Percentiles rank a stretch among this genome's conserved stretches.
Conservation (phyloP, 192 early-diverging fungal genomes). For the Rhizoclosmatium sp. region DNA sequence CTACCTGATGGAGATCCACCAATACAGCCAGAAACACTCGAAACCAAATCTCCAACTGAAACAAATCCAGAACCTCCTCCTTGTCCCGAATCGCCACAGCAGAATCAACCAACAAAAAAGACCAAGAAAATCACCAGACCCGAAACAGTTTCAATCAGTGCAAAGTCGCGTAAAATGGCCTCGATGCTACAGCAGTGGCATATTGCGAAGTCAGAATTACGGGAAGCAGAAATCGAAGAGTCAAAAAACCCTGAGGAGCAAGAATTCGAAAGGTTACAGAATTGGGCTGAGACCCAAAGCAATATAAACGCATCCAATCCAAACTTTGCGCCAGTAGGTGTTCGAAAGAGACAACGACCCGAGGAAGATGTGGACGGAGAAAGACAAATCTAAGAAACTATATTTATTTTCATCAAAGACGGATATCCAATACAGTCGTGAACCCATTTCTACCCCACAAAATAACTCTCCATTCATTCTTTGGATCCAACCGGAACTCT, state of each 20-base stretch:
- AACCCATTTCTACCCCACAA: slow-evolving; percentile 18
- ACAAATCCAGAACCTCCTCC: background rate
- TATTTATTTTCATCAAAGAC: background rate
- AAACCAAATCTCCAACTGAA: background rate
- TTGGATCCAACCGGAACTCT: background rate
- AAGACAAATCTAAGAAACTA: background rate
- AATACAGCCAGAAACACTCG: background rate
- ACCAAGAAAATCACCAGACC: background rate
- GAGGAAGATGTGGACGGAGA: background rate
- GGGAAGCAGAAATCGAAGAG: background rate
- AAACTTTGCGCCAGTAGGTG: slow-evolving; percentile 25
- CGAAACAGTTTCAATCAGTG: slow-evolving; percentile 28
- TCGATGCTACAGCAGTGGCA: slow-evolving; percentile 32
- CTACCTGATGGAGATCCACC: background rate
- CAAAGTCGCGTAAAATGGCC: slow-evolving; percentile 20
- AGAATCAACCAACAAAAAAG: background rate
- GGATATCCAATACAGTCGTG: slow-evolving; percentile 16
- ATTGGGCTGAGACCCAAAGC: slow-evolving; percentile 8
- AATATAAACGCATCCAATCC: slow-evolving; percentile 12
- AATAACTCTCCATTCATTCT: slow-evolving; percentile 8
- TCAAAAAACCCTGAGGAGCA: background rate
- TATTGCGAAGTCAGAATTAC: slow-evolving; percentile 22
- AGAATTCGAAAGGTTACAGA: slow-evolving; percentile 11
- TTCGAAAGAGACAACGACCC: background rate
- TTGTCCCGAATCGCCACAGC: background rate